Conservation (phyloP, 2,329 filamentous ascomycete genomes). For the Anisogramma anomala region DNA sequence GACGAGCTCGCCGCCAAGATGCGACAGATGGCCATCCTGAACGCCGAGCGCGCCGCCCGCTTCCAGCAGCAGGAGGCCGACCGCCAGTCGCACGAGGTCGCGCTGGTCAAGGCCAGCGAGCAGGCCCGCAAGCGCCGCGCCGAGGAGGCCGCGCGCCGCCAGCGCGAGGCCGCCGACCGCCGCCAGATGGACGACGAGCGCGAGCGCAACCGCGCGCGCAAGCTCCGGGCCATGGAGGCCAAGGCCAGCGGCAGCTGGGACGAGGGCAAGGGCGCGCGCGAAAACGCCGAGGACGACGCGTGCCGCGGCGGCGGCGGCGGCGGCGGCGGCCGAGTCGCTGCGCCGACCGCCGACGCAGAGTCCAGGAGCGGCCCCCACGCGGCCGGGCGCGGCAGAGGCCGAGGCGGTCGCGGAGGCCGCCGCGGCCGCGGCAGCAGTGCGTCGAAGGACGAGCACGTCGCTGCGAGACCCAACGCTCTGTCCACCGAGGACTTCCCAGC, state of each 20-base stretch:
- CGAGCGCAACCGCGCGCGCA: slow-evolving; percentile 47
- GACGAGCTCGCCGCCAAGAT: slow-evolving; percentile 47
- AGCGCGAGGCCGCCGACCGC: slow-evolving; percentile 40
- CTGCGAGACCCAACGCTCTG: slow-evolving; percentile 23
- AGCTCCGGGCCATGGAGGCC: slow-evolving; percentile 45
- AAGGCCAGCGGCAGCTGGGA: slow-evolving; percentile 47
- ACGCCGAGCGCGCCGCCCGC: slow-evolving; percentile 46
- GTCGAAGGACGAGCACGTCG: slow-evolving; percentile 1
- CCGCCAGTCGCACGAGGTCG: slow-evolving; percentile 41
- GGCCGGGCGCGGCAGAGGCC: slow-evolving; percentile 21
- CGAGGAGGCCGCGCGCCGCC: slow-evolving; percentile 40
- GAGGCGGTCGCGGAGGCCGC: slow-evolving; percentile 23
- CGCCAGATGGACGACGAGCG: slow-evolving; percentile 47
- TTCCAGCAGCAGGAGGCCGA: slow-evolving; percentile 48
- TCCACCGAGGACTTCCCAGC: slow-evolving; percentile 30
- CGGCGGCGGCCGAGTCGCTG: slow-evolving; percentile 32
- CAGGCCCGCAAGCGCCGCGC: slow-evolving; percentile 40
- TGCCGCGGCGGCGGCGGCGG: slow-evolving; percentile 20
- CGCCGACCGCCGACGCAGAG: slow-evolving; percentile 19
- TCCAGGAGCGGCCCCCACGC: slow-evolving; percentile 24
- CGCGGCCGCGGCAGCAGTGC: slow-evolving; percentile 17
- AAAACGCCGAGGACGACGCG: slow-evolving; percentile 33
- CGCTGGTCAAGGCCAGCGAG: slow-evolving; percentile 44
- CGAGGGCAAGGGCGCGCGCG: slow-evolving; percentile 39
- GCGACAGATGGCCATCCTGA: slow-evolving; percentile 47